Percentiles rank a stretch among this genome's conserved stretches.
Conservation (phyloP, 1,284 basidiomycete genomes). For the Phellinidium pouzarii region DNA sequence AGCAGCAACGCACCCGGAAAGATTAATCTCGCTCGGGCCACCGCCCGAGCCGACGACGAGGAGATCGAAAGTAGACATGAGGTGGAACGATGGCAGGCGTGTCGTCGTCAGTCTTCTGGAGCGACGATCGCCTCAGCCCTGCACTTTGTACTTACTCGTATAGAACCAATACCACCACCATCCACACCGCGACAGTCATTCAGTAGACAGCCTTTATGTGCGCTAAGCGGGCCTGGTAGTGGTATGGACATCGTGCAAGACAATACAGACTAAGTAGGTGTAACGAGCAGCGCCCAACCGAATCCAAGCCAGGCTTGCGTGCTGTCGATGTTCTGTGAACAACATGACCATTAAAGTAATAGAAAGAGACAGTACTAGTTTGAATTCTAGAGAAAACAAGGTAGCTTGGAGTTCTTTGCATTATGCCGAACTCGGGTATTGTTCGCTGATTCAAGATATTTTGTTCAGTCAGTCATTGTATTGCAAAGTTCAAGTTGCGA, state of each 20-base stretch:
- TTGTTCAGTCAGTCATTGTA: too few relatives aligned
- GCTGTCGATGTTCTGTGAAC: background rate
- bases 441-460: too few relatives aligned
- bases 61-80: conserved; percentile 54
- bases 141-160: background rate
- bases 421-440: background rate
- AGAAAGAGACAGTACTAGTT: background rate
- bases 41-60: conserved; percentile 72
- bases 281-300: background rate
- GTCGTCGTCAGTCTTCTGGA: background rate
- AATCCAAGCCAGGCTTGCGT: background rate
- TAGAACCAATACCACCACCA: background rate
- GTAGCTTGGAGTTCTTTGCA: background rate
- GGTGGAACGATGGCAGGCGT: background rate
- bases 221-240: background rate
- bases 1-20: conserved; percentile 53
- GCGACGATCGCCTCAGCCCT: background rate
- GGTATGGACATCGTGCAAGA: background rate
- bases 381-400: background rate
- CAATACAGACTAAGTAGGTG: background rate
- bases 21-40: conserved; percentile 67
- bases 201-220: background rate
- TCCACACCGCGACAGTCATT: too few relatives aligned
- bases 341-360: background rate
- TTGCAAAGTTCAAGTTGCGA: too few relatives aligned